Conservation (phyloP, 208 protist species). For the Trypanosoma theileri region DNA sequence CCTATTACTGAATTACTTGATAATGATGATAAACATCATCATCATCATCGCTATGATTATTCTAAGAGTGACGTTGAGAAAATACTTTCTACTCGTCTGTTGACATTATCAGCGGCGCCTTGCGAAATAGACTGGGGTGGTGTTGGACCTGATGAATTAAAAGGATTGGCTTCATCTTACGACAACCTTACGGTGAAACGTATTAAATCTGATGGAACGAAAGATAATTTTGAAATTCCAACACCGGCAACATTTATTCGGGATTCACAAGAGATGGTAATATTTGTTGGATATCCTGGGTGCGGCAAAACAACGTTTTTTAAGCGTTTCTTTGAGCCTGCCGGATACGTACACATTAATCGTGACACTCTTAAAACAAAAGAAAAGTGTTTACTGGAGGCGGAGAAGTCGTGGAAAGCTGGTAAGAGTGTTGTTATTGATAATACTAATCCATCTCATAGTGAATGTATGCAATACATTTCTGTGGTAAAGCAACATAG, state of each 20-base stretch:
- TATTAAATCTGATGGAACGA: slow-evolving; percentile 25
- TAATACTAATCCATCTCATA: slow-evolving; percentile 85
- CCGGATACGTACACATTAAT: slow-evolving; percentile 82
- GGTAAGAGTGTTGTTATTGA: slow-evolving; percentile 88
- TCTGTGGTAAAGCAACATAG: slow-evolving; percentile 33
- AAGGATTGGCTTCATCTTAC: slow-evolving; percentile 46
- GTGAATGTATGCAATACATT: slow-evolving; percentile 60
- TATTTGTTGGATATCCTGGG: slow-evolving; percentile 84
- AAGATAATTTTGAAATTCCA: slow-evolving; percentile 1
- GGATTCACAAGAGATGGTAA: slow-evolving; percentile 75
- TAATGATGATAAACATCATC: neutral
- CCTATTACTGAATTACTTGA: slow-evolving; percentile 24
- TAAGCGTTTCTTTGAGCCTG: slow-evolving; percentile 67
- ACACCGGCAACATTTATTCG: slow-evolving; percentile 18
- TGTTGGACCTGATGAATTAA: slow-evolving; percentile 48
- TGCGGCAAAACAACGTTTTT: slow-evolving; percentile 92
- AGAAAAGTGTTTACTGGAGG: slow-evolving; percentile 59
- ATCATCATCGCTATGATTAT: too few relatives aligned
- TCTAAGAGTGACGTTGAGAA: slow-evolving; percentile 1
- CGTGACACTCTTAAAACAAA: slow-evolving; percentile 76
- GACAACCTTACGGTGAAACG: slow-evolving; percentile 32
- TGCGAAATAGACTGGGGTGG: slow-evolving; percentile 54
- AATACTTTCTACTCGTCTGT: slow-evolving; percentile 10
- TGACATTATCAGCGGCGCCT: neutral
- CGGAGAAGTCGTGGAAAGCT: slow-evolving; percentile 34